Evolutionary conservation across 2,329 filamentous ascomycete species (phyloP), one percentile per base, ranked within the genome.

Genomic region (Hymenoscyphus fructigenus): DNA sequence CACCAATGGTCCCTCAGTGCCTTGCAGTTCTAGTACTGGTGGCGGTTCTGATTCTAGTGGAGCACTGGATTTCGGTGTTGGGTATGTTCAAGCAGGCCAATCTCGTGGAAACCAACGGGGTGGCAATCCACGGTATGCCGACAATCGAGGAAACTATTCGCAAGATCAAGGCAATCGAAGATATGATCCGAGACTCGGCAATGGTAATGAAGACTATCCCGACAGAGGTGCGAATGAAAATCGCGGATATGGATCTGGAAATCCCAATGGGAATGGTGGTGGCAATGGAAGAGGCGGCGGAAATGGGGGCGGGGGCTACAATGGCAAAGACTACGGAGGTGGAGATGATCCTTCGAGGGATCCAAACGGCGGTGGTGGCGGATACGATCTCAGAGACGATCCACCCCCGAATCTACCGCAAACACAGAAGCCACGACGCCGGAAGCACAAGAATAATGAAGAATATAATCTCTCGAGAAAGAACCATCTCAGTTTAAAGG

Each of bases 401-500:
- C 67, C 66, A 32, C 65, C 66, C 58, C 60, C 64, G 20, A 67
- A 67, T 41, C 57, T 71, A 9, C 71, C 69, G 34, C 55, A 66
- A 62, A 64, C 68, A 15, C 68, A 62, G 57, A 66, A 61, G 26
- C 32, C 62, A 34, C 41, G 62, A 58, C 61, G 57, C 58, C 61
- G 41, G 17, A 14, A 61, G 65, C 47, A 62, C 34, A 56, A 64
- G 17, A 64, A 71, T 36, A 68, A 63, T 4, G 66, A 65, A 50
- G 66, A 70, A 6, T 71, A 73, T 15, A 83, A 77, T 70, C 78
- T 87, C 34, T 78, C 78, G 62, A 79, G 80, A 36, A 80, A 79
- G 66, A 84, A 83, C 1, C 84, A 87, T 72, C 79, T 86, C 69
- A 87, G 84, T 68, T 76, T 87, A 12, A 77, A 75, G 56, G 82